phyloP scores from a whole-genome alignment of 495 filamentous ascomycete species.

The Hyaloscypha bicolor region DNA sequence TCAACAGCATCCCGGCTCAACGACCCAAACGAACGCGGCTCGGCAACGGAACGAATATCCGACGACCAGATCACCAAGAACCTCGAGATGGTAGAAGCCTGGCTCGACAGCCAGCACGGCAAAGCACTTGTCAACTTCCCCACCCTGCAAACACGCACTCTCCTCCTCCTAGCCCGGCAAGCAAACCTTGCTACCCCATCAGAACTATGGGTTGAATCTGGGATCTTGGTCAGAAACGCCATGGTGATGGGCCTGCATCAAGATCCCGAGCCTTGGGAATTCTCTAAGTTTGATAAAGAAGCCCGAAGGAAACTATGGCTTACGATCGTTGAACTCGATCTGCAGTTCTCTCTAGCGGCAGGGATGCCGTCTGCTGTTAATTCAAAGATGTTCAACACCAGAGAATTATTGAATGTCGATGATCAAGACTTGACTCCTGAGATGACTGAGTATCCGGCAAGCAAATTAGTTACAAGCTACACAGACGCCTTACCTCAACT shows the following conservation, averaged over 20 bases:
- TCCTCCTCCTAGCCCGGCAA: constrained; percentile 23
- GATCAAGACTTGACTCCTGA: constrained; percentile 23
- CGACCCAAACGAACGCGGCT: constrained; percentile 2
- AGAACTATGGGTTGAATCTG: constrained; percentile 24
- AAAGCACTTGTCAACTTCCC: constrained; percentile 19
- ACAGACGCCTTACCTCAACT: constrained; percentile 28
- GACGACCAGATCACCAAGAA: constrained; percentile 19
- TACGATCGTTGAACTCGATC: constrained; percentile 47
- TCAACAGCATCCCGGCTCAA: constrained; percentile 17
- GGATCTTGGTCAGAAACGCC: constrained; percentile 19
- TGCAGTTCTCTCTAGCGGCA: constrained; percentile 41
- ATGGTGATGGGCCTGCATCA: constrained; percentile 32
- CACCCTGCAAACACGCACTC: constrained; percentile 14
- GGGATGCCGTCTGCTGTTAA: constrained; percentile 48
- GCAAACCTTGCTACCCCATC: not conserved
- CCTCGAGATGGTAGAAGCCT: constrained; percentile 15
- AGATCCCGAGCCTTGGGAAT: constrained; percentile 25
- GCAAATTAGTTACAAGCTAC: constrained; percentile 9
- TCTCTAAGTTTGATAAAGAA: constrained; percentile 41
- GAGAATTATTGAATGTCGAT: constrained; percentile 22
- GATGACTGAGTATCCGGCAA: constrained; percentile 25
- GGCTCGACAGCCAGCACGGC: constrained; percentile 20
- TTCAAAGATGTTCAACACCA: constrained; percentile 41
- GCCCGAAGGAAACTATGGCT: constrained; percentile 45
- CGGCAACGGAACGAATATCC: not conserved